Conservation (phyloP, 139 green algal genomes). For the Gonium pectorale region DNA sequence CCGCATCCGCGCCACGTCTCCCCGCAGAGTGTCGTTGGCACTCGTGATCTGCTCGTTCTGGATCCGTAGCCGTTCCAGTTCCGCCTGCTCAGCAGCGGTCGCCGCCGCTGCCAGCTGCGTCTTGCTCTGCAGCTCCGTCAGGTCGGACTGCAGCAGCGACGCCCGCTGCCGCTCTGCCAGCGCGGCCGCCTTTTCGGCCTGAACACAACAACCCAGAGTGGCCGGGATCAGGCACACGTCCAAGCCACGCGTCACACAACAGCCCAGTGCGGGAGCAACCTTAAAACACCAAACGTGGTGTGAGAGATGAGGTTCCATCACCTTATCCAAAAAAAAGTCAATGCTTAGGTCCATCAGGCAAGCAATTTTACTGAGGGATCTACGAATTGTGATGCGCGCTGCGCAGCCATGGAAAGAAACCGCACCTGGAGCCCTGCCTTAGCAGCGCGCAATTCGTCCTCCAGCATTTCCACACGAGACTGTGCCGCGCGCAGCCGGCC, state of each 20-base stretch:
- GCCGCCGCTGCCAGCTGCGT: conserved; percentile 32
- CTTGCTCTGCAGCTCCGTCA: conserved; percentile 56
- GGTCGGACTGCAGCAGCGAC: conserved; percentile 33
- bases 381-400: too few species aligned
- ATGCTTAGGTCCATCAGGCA: too few species aligned
- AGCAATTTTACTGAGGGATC: too few species aligned
- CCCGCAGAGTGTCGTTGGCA: not conserved
- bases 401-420: too few species aligned
- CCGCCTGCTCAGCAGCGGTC: conserved; percentile 14
- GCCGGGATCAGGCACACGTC: too few species aligned
- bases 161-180: not conserved
- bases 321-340: too few species aligned
- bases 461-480: conserved; percentile 20
- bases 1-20: conserved; percentile 22
- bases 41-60: conserved; percentile 18
- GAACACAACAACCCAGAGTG: too few species aligned
- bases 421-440: conserved; percentile 47
- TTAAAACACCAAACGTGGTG: too few species aligned
- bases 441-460: conserved; percentile 37
- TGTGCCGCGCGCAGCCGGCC: not conserved
- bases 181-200: conserved; percentile 47
- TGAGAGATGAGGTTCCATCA: too few species aligned
- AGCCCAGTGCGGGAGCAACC: too few species aligned
- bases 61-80: conserved; percentile 46
- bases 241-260: too few species aligned